These are phyloP conservation scores for Phytopythium montanum DNA, from an alignment of 352 stramenopile genomes.

Conservation along the genomic window DNA sequence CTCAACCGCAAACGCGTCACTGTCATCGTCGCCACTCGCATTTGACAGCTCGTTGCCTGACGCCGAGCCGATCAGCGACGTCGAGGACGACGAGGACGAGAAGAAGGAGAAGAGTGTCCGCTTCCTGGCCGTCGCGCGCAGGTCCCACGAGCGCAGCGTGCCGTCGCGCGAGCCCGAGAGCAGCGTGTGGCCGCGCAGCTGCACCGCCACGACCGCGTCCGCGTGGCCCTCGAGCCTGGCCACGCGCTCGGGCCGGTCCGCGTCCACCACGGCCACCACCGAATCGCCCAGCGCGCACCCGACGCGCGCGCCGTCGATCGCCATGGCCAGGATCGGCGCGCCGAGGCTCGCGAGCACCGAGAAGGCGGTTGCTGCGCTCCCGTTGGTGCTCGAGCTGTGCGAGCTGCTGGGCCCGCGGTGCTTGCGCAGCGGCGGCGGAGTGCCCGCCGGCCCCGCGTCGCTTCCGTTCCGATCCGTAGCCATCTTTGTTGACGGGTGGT, in stretches of 20 bases:
- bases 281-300: conserved; percentile 45
- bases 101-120: conserved; percentile 68
- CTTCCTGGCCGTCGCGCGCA: conserved; percentile 54
- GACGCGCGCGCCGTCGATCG: conserved; percentile 42
- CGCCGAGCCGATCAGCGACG: conserved; percentile 1
- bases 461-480: background rate
- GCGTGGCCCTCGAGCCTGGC: conserved; percentile 54
- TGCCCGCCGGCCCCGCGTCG: background rate
- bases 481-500: background rate
- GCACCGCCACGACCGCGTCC: conserved; percentile 47
- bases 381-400: background rate
- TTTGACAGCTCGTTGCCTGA: background rate
- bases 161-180: conserved; percentile 70
- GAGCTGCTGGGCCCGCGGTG: background rate
- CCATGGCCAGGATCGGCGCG: conserved; percentile 52
- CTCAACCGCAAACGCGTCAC: conserved; percentile 17
- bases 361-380: background rate
- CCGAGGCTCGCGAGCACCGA: conserved; percentile 14
- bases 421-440: background rate
- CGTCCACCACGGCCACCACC: conserved; percentile 38
- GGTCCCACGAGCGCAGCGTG: conserved; percentile 70
- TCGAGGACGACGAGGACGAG: conserved; percentile 12
- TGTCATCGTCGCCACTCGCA: conserved; percentile 7
- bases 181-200: conserved; percentile 56
- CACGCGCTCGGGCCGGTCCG: conserved; percentile 22